phyloP scores from a whole-genome alignment of 1,284 basidiomycete genomes.

The Pseudozyma flocculosa region DNA sequence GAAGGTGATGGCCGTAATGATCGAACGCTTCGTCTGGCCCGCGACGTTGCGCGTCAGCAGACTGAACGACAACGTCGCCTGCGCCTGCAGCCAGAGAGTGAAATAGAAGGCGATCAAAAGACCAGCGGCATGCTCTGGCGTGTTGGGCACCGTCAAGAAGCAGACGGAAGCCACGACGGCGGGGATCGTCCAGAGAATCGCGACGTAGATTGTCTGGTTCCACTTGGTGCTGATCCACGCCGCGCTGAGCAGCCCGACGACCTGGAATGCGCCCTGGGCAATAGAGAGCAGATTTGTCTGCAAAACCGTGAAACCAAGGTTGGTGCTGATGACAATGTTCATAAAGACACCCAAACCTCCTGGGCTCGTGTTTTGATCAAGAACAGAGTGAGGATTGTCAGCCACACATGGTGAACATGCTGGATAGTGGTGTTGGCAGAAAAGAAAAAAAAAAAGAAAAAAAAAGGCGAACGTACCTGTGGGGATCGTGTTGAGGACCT shows the following conservation, averaged over 20 bases:
- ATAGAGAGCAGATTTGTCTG: conserved; percentile 50
- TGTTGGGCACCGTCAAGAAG: conserved; percentile 32
- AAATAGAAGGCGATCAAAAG: conserved; percentile 30
- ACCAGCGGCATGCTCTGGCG: conserved; percentile 19
- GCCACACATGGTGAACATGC: too few species aligned
- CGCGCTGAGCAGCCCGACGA: conserved; percentile 24
- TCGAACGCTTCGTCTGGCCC: conserved; percentile 41
- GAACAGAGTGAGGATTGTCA: too few species aligned
- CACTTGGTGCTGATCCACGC: conserved; percentile 22
- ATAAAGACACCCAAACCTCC: conserved; percentile 61
- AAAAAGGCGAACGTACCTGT: too few species aligned
- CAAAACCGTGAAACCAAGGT: conserved; percentile 46
- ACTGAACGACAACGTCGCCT: conserved; percentile 36
- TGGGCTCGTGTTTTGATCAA: too few species aligned
- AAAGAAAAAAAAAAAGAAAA: too few species aligned
- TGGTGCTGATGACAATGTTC: conserved; percentile 60
- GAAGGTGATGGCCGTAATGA: conserved; percentile 31
- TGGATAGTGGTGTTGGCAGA: too few species aligned
- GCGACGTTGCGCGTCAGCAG: conserved; percentile 62
- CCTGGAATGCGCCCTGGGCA: conserved; percentile 40
- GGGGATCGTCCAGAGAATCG: conserved; percentile 35
- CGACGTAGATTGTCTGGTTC: conserved; percentile 51
- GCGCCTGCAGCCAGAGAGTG: conserved; percentile 29
- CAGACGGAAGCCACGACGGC: conserved; percentile 49
- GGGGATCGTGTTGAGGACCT: conserved; percentile 65